Percentiles rank a stretch among this genome's conserved stretches.
Conservation (phyloP, 768 basidiomycete species). For the Jaapia argillacea region DNA sequence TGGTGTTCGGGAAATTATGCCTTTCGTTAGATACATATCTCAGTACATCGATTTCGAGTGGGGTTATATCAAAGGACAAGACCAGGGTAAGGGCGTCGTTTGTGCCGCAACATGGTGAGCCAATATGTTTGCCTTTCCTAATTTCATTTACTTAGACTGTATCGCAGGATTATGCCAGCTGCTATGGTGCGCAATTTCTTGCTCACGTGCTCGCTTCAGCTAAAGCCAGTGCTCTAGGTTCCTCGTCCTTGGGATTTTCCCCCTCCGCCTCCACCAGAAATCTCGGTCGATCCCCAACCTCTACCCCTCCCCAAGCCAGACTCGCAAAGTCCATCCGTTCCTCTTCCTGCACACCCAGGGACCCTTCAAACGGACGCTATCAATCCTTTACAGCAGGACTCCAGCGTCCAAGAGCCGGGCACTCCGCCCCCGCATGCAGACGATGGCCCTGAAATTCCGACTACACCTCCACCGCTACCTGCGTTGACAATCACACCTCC, state of each 20-base stretch:
- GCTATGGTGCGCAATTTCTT: slow-evolving; percentile 37
- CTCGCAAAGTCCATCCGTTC: neutral
- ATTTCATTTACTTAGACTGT: neutral
- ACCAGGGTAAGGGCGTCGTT: slow-evolving; percentile 70
- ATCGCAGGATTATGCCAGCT: slow-evolving; percentile 61
- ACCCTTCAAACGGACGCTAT: neutral
- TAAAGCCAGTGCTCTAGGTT: slow-evolving; percentile 24
- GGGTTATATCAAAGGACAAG: slow-evolving; percentile 46
- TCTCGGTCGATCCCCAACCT: no score
- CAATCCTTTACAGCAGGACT: neutral
- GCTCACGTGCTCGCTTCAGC: neutral
- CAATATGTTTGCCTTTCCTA: neutral
- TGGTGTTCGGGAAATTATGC: slow-evolving; percentile 75
- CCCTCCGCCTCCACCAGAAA: slow-evolving; percentile 26
- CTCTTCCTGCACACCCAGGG: neutral
- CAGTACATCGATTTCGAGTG: slow-evolving; percentile 76
- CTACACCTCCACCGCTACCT: slow-evolving; percentile 5
- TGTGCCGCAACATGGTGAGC: slow-evolving; percentile 83
- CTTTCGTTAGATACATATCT: slow-evolving; percentile 75
- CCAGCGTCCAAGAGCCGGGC: neutral
- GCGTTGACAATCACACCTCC: slow-evolving; percentile 8
- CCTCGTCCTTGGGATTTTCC: slow-evolving; percentile 76
- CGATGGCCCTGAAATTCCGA: neutral
- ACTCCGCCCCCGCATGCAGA: neutral
- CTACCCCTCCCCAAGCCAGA: slow-evolving; percentile 1